Percentiles rank a stretch among this genome's conserved stretches.
Conservation (phyloP, 176 grass and related monocot genomes). For the Eragrostis curvula region DNA sequence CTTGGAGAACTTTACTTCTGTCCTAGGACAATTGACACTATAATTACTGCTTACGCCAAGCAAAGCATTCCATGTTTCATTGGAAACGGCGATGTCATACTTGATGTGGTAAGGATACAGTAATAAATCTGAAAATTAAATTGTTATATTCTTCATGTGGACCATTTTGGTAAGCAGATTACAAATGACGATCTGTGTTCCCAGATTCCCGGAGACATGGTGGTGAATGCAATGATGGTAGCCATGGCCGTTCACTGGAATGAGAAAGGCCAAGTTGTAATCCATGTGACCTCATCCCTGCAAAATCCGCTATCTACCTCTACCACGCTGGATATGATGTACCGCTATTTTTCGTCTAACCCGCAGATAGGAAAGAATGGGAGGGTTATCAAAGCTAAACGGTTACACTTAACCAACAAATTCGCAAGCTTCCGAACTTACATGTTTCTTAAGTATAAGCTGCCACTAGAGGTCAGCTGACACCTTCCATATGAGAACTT, state of each 20-base stretch:
- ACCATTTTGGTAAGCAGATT: too few species aligned
- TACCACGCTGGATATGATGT: neutral
- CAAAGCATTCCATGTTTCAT: slow-evolving; percentile 47
- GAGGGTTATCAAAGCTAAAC: slow-evolving; percentile 35
- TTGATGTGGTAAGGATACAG: slow-evolving; percentile 48
- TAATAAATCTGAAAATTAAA: too few species aligned
- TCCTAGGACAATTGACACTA: slow-evolving; percentile 52
- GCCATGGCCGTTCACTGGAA: slow-evolving; percentile 42
- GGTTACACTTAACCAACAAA: slow-evolving; percentile 32
- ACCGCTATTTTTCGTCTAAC: neutral
- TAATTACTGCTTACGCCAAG: slow-evolving; percentile 45
- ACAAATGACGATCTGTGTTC: too few species aligned
- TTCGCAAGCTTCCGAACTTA: slow-evolving; percentile 38
- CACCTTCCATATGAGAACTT: neutral
- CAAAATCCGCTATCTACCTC: slow-evolving; percentile 50
- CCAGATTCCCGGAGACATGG: slow-evolving; percentile 68
- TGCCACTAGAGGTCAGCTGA: slow-evolving; percentile 52
- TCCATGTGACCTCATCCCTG: slow-evolving; percentile 43
- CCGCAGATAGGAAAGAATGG: slow-evolving; percentile 5
- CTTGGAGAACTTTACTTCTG: neutral
- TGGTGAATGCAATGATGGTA: slow-evolving; percentile 63
- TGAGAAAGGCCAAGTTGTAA: slow-evolving; percentile 34
- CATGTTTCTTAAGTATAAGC: slow-evolving; percentile 57
- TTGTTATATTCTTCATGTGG: too few species aligned
- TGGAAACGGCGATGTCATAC: slow-evolving; percentile 32